Base-by-base conservation (phyloP, 495 filamentous ascomycete genomes). In the Lasiosphaeriaceae sp. region DNA sequence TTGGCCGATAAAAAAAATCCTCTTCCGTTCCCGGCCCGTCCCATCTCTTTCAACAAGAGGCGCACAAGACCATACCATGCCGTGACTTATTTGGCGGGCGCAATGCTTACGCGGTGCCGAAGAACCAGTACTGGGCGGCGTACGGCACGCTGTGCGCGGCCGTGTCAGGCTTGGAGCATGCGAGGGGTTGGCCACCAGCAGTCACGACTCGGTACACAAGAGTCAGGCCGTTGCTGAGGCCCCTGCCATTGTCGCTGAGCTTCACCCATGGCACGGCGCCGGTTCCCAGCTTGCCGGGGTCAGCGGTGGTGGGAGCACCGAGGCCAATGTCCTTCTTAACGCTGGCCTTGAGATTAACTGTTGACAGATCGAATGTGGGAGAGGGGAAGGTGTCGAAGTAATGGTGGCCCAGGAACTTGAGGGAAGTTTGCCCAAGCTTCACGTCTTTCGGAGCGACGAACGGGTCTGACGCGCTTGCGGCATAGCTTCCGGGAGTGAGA, bases 91-190 rank as follows among this genome's bases (percentile, higher is more conserved):
- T 11, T 12, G 5, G 39, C 39, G 16, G 5, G 14, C 8, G 14
- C 8, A 24, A 47, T 24, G 35, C 54, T 62, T 55, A 67, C 37
- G 71, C n/a, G 9, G 39, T 6, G 12, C 39, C 74, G 63, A 83
- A 90, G 54, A 90, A 83, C 84, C 83, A 90, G 68, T 92, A 92
- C 66, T 83, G 80, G 0, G 88, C 81, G 0, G 86, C 72, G 69
- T 90, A 92, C 11, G 82, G 77, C 4, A 89, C 77, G 56, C 69
- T 78, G 62, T 77, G 66, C 26, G 78, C 65, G 1, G 70, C 64
- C 11, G 57, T 61, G 0, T 72, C 74, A 1, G 59, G 65, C 1
- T 69, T 59, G 54, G 76, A 80, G 12, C 77, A 84, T n/a, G 71
- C 50, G 45, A 78, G 76, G 8, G 81, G 50, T 26, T 61, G 64